Evolutionary conservation across 345 rosid genomes (phyloP).

Genomic region (Streptanthus diversifolius): DNA sequence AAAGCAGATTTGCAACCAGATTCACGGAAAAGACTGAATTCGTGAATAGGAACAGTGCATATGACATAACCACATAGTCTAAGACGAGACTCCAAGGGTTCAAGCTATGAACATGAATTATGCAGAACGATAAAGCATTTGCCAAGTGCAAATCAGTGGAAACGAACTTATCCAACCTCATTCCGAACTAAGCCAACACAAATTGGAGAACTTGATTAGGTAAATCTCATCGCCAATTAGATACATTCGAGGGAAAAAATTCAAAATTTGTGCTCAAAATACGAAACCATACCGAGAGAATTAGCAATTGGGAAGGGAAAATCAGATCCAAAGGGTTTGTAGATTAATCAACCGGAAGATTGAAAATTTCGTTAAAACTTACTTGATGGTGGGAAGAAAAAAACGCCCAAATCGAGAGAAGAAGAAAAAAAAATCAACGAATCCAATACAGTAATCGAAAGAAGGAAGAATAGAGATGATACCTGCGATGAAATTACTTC

Average conservation of each 20-base stretch:
- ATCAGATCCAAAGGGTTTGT: slow-evolving; percentile 23
- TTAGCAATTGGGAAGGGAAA: not conserved
- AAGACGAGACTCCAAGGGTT: slow-evolving; percentile 6
- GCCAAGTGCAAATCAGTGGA: not conserved
- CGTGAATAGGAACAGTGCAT: not conserved
- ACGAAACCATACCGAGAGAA: not conserved
- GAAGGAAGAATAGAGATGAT: not conserved
- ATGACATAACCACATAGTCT: not conserved
- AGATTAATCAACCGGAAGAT: not conserved
- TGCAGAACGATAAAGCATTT: not conserved
- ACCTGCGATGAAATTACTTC: not conserved
- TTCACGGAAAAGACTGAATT: not conserved
- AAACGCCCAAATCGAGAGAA: slow-evolving; percentile 1
- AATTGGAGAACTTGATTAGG: not conserved
- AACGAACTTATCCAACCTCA: not conserved
- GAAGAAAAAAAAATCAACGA: slow-evolving; percentile 1
- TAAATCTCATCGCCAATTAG: not conserved
- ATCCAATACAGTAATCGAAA: not conserved
- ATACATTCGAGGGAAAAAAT: not conserved
- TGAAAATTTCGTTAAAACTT: not conserved
- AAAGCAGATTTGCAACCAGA: not conserved
- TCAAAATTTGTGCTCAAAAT: not conserved
- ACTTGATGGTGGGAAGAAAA: not conserved
- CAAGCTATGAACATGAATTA: slow-evolving; percentile 6
- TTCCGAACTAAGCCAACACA: not conserved